These are phyloP conservation scores for Theobroma grandiflorum DNA, from an alignment of 441 rosid genomes.

Conservation along the genomic window DNA sequence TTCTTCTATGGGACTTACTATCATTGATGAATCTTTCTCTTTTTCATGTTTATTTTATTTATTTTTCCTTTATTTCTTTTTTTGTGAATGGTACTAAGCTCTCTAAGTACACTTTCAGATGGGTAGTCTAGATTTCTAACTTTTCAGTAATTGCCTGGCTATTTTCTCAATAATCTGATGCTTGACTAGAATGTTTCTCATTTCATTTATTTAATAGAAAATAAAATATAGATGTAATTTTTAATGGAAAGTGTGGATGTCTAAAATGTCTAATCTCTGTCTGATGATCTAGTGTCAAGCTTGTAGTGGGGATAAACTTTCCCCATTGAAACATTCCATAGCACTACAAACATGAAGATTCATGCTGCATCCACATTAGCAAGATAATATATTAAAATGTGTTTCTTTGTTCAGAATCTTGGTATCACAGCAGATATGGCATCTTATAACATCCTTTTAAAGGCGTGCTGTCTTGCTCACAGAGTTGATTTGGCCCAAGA, in stretches of 20 bases:
- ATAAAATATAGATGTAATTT: neutral
- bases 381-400: constrained; percentile 2
- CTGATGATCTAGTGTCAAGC: neutral
- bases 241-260: constrained; percentile 17
- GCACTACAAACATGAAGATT: neutral
- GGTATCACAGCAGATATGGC: constrained; percentile 75
- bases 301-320: constrained; percentile 17
- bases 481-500: constrained; percentile 90
- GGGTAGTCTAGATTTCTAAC: neutral
- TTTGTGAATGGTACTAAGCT: neutral
- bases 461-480: constrained; percentile 89
- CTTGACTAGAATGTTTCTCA: neutral
- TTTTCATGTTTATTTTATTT: constrained; percentile 17
- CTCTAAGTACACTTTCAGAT: neutral
- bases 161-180: neutral
- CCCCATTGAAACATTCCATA: neutral
- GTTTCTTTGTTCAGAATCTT: constrained; percentile 60
- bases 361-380: neutral
- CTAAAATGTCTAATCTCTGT: neutral
- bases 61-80: neutral
- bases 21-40: constrained; percentile 14
- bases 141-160: neutral
- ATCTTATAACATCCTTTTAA: constrained; percentile 89
- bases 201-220: neutral
- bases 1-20: neutral